phyloP scores from a whole-genome alignment of 2,329 filamentous ascomycete genomes.

The Cladophialophora bantiana region DNA sequence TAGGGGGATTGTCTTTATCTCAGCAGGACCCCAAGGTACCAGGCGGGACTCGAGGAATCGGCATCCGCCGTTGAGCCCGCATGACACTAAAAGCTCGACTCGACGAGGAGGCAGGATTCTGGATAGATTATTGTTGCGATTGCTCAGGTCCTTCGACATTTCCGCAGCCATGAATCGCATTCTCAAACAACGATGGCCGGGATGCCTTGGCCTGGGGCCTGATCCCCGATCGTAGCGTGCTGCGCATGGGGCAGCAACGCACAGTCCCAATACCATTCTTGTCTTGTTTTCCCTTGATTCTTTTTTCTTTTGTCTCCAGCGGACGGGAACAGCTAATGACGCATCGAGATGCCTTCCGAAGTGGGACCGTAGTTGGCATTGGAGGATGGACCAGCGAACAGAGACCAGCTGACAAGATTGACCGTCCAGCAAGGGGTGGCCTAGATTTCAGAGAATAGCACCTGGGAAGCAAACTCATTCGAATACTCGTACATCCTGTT shows the following conservation, averaged over 20 bases:
- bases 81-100: conserved; percentile 21
- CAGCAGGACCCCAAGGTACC: background rate
- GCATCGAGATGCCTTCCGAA: conserved; percentile 1
- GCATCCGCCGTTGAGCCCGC: conserved; percentile 14
- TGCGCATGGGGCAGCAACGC: background rate
- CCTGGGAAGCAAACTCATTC: background rate
- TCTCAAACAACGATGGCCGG: conserved; percentile 13
- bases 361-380: conserved; percentile 4
- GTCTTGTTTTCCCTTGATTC: background rate
- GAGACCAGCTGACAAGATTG: background rate
- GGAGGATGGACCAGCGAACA: conserved; percentile 2
- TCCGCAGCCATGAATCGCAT: conserved; percentile 7
- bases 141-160: background rate
- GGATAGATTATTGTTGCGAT: conserved; percentile 15
- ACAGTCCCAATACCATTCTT: background rate
- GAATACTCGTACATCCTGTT: background rate
- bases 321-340: conserved; percentile 1
- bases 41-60: conserved; percentile 11
- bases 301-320: background rate
- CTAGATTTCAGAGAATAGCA: background rate
- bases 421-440: background rate
- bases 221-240: conserved; percentile 10
- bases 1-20: conserved; percentile 7
- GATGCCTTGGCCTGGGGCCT: background rate
- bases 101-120: conserved; percentile 16